A percentile compares a stretch with the other conserved stretches of the same genome.
These are phyloP conservation scores for Sinapis alba DNA, from an alignment of 441 rosid genomes.

Conservation along the genomic window DNA sequence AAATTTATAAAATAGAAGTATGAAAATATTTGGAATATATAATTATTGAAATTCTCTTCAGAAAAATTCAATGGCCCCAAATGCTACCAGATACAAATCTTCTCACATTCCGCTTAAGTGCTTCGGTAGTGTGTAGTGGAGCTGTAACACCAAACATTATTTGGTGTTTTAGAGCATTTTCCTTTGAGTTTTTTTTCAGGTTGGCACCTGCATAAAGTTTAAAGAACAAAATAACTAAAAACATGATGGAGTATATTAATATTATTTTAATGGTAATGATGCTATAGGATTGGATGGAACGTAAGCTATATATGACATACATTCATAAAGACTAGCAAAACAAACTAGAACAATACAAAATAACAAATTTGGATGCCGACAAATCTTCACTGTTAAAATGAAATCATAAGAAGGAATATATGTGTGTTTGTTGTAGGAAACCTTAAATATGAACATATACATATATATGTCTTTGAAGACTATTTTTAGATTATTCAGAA, in stretches of 20 bases:
- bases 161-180: background rate
- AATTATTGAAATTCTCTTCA: too few species aligned
- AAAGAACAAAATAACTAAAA: too few species aligned
- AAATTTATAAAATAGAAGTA: too few species aligned
- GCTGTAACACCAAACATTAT: background rate
- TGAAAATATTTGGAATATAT: background rate
- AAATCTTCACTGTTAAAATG: too few species aligned
- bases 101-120: background rate
- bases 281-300: background rate
- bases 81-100: background rate
- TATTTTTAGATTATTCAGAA: background rate
- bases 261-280: background rate
- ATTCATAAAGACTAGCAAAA: background rate
- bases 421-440: background rate
- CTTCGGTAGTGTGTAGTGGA: background rate
- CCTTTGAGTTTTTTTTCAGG: background rate
- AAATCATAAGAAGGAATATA: too few species aligned
- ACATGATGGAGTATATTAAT: background rate
- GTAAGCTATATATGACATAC: background rate
- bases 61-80: too few species aligned
- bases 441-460: background rate
- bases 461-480: too few species aligned
- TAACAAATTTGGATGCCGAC: too few species aligned
- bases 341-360: background rate
- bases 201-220: background rate